These are phyloP conservation scores for Alternaria incomplexa DNA, from an alignment of 2,329 filamentous ascomycete genomes.

Conservation along the genomic window DNA sequence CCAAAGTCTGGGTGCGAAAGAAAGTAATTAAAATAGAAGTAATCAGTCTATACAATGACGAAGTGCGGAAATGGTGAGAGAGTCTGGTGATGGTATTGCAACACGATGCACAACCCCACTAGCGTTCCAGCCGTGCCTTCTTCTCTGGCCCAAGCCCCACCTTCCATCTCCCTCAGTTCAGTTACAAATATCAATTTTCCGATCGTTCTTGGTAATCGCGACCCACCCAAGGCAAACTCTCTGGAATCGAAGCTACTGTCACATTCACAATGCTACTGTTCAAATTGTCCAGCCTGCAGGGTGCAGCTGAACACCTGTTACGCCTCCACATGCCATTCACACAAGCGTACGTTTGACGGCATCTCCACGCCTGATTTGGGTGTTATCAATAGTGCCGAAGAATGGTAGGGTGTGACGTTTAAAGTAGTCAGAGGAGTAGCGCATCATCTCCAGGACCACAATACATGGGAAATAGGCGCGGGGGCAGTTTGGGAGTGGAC, in stretches of 20 bases:
- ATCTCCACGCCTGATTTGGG: constrained; percentile 9
- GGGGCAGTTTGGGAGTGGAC: constrained; percentile 55
- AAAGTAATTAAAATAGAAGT: neutral
- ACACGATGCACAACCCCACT: neutral
- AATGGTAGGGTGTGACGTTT: constrained; percentile 48
- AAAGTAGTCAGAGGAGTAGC: constrained; percentile 54
- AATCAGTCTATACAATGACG: neutral
- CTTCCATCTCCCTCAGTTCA: neutral
- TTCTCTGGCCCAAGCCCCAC: neutral
- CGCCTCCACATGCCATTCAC: constrained; percentile 6
- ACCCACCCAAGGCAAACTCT: neutral
- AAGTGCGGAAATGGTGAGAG: neutral
- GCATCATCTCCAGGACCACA: constrained; percentile 63
- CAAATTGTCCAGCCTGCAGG: constrained; percentile 1
- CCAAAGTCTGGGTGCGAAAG: neutral
- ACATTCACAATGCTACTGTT: neutral
- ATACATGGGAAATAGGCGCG: constrained; percentile 57
- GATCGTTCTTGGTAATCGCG: neutral
- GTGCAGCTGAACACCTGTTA: constrained; percentile 20
- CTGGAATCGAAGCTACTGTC: neutral
- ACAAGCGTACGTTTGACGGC: constrained; percentile 16
- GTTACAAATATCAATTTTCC: neutral
- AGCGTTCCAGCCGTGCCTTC: neutral
- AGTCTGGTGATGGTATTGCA: neutral
- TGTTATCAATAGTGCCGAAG: neutral